Base-by-base conservation (phyloP, 164 flowering plant species). In the Chimonanthus praecox region DNA sequence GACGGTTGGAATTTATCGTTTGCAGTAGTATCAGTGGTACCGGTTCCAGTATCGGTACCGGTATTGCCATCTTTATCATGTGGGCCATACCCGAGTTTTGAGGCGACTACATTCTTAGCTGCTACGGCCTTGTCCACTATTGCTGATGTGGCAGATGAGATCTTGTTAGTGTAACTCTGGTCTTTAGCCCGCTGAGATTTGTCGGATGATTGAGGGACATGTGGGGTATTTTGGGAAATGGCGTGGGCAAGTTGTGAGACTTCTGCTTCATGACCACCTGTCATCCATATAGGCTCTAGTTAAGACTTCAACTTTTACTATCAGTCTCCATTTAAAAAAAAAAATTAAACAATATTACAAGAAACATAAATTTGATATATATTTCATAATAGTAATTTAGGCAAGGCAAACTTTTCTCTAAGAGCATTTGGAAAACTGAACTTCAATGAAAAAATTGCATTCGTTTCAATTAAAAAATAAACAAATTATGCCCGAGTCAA, bases 211-310 rank as follows among this genome's bases (percentile, higher is more conserved):
- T 20, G 11, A 2, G 66, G 44, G 45, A 20, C 44, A 2, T 74
- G 16, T 43, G 77, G 76, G 16, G 73, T 43, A 49, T 66, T 61
- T 47, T 67, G 51, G 11, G 58, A 33, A 86, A 89, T 77, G 21
- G 79, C 85, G 7, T 64, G 86, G 2, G 80, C 64, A 18, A 88
- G 49, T 0, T 86, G 82, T 4, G 73, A 33, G 9, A 82, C 63
- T 20, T 79, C 86, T 2, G 70, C 79, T 72, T 84, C 89, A 49
- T 83, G 73, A 0, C 77, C 87, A 64, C 87, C 90, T 87, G 83
- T 46, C 68, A 15, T 9, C 46, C 33, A 33, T 33, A 33, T 33
- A 33, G 33, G 2, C 33, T 33, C 33, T 0, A 1, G 2, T 33
- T 33, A 1, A 1, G 33, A 33, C 33, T 33, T 33, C 33, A 33